phyloP scores from a whole-genome alignment of 108 stramenopile genomes.

The Skeletonema potamos region DNA sequence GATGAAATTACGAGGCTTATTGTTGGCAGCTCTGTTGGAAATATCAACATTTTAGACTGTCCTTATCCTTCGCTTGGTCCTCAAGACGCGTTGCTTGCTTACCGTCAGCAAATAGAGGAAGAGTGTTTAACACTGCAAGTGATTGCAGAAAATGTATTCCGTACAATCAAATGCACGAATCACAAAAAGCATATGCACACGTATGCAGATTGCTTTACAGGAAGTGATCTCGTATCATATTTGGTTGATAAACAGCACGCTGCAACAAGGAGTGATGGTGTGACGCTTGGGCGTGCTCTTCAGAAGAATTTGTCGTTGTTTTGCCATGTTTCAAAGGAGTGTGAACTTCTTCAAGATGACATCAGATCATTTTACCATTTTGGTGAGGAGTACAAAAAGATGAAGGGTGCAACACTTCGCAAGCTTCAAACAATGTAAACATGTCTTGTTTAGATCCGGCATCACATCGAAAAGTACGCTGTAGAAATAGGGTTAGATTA shows the following conservation, averaged over 20 bases:
- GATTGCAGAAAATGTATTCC: constrained; percentile 5
- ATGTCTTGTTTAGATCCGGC: background rate
- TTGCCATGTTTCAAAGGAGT: constrained; percentile 40
- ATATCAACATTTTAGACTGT: constrained; percentile 18
- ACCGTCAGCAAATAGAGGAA: constrained; percentile 50
- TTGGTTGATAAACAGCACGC: constrained; percentile 51
- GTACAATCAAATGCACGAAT: constrained; percentile 5
- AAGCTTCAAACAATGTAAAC: background rate
- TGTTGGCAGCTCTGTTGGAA: constrained; percentile 17
- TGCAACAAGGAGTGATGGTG: constrained; percentile 51
- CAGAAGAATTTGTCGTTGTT: constrained; percentile 48
- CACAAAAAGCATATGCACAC: constrained; percentile 13
- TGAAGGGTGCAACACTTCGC: background rate
- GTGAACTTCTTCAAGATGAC: constrained; percentile 55
- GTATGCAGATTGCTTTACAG: constrained; percentile 20
- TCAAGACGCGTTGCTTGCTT: constrained; percentile 31
- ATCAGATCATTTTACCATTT: constrained; percentile 53
- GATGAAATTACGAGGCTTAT: constrained; percentile 6
- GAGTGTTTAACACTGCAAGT: constrained; percentile 46
- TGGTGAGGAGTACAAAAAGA: constrained; percentile 1
- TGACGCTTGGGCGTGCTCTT: constrained; percentile 52
- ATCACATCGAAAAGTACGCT: background rate
- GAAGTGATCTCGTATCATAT: constrained; percentile 49
- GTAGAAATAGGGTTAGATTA: background rate
- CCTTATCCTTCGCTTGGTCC: background rate